Percentiles rank a stretch among this genome's conserved stretches.
phyloP scores from a whole-genome alignment of 108 stramenopile species.

The Asterionellopsis glacialis region DNA sequence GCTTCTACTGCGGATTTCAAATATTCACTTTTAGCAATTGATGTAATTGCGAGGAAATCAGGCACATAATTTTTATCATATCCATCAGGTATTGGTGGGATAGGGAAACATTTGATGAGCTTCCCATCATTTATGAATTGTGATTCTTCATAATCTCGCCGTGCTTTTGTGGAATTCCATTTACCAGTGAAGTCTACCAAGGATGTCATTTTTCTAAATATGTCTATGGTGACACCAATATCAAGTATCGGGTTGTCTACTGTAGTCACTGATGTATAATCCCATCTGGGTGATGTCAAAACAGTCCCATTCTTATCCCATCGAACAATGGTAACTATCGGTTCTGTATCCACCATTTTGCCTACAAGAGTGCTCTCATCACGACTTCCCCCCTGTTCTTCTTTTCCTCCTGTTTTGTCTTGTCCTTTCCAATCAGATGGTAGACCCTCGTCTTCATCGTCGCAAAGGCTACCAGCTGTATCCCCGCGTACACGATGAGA shows the following conservation, averaged over 20 bases:
- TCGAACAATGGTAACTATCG: slow-evolving; percentile 21
- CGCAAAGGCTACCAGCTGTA: too few species aligned
- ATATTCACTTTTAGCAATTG: slow-evolving; percentile 14
- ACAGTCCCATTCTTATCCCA: slow-evolving; percentile 24
- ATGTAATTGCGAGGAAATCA: slow-evolving; percentile 23
- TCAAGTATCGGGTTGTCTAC: not conserved
- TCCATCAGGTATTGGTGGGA: slow-evolving; percentile 29
- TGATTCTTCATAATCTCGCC: too few species aligned
- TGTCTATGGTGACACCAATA: not conserved
- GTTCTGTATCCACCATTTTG: slow-evolving; percentile 8
- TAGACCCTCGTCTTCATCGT: too few species aligned
- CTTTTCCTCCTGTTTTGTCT: too few species aligned
- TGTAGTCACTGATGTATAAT: not conserved
- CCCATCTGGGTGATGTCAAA: slow-evolving; percentile 8
- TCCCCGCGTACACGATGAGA: too few species aligned
- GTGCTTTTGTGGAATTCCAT: not conserved
- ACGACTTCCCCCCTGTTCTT: not conserved
- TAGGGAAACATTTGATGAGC: not conserved
- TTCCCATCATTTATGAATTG: too few species aligned
- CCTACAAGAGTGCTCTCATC: slow-evolving; percentile 20
- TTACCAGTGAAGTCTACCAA: not conserved
- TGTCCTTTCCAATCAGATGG: too few species aligned
- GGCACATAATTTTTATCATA: slow-evolving; percentile 35
- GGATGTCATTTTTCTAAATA: not conserved
- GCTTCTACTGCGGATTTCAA: slow-evolving; percentile 15